Evolutionary conservation across 441 rosid genomes (phyloP).

Genomic region (Euphorbia schlechtendalii): DNA sequence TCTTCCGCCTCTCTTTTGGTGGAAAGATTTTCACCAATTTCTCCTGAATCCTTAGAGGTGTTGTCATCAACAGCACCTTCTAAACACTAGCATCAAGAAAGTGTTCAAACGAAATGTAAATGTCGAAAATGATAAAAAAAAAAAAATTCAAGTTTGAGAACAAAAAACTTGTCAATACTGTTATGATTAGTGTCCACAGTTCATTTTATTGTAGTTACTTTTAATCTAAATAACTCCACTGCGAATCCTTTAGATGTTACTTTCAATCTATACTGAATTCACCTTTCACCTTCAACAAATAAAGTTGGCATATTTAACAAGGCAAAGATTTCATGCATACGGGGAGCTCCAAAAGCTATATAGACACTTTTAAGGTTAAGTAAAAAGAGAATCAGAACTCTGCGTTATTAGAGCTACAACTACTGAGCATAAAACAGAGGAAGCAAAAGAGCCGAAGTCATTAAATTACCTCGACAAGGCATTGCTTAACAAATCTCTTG

Average conservation of each 20-base stretch:
- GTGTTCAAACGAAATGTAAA: constrained; percentile 14
- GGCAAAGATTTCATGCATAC: background rate
- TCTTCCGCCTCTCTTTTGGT: constrained; percentile 31
- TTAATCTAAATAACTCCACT: background rate
- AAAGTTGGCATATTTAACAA: background rate
- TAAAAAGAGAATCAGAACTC: background rate
- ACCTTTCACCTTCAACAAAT: background rate
- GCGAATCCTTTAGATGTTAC: background rate
- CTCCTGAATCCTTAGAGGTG: constrained; percentile 43
- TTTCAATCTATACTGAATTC: background rate
- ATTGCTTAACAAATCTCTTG: constrained; percentile 61
- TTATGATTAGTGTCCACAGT: background rate
- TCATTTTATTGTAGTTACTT: background rate
- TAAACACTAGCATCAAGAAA: constrained; percentile 37
- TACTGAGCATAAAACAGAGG: background rate
- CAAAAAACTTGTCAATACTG: background rate
- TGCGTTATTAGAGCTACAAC: background rate
- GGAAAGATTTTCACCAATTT: constrained; percentile 29
- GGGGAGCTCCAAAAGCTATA: background rate
- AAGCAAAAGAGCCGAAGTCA: background rate
- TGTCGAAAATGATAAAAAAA: background rate
- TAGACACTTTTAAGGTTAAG: background rate
- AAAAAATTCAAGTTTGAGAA: constrained; percentile 1
- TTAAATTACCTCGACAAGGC: constrained; percentile 47
- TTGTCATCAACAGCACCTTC: constrained; percentile 33